Percentiles rank a stretch among this genome's conserved stretches.
phyloP scores from a whole-genome alignment of 202 grass and related monocot genomes.

The Brachypodium distachyon region DNA sequence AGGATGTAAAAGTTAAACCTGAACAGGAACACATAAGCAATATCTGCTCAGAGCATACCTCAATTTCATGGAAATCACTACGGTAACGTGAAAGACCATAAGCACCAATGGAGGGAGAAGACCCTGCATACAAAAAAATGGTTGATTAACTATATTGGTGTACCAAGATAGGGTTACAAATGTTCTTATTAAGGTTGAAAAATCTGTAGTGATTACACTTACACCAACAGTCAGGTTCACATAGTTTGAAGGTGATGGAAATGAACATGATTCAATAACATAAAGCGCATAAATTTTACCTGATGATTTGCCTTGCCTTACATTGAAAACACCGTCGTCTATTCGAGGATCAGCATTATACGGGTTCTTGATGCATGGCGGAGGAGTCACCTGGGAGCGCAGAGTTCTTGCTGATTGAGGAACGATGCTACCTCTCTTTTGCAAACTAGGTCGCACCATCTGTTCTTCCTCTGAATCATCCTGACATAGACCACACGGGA shows the following conservation, averaged over 20 bases:
- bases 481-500: slow-evolving; percentile 8
- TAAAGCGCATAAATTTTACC: slow-evolving; percentile 27
- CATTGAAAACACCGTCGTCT: slow-evolving; percentile 46
- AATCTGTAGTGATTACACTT: not conserved
- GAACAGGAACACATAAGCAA: not conserved
- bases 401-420: slow-evolving; percentile 70
- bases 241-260: not conserved
- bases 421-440: slow-evolving; percentile 60
- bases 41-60: slow-evolving; percentile 30
- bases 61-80: slow-evolving; percentile 86
- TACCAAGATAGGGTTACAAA: not conserved
- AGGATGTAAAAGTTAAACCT: not conserved
- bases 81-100: slow-evolving; percentile 80
- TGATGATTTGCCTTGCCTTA: slow-evolving; percentile 63
- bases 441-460: slow-evolving; percentile 3
- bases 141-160: not conserved
- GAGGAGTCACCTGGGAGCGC: slow-evolving; percentile 78
- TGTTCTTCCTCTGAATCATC: slow-evolving; percentile 31
- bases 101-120: slow-evolving; percentile 55
- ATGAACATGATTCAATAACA: not conserved
- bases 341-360: slow-evolving; percentile 35
- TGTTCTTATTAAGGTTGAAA: not conserved
- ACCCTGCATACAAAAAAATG: slow-evolving; percentile 29
- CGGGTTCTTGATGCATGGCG: slow-evolving; percentile 81
- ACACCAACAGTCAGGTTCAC: not conserved